These are phyloP conservation scores for Serpula lacrymans DNA, from an alignment of 768 basidiomycete species.

Conservation along the genomic window DNA sequence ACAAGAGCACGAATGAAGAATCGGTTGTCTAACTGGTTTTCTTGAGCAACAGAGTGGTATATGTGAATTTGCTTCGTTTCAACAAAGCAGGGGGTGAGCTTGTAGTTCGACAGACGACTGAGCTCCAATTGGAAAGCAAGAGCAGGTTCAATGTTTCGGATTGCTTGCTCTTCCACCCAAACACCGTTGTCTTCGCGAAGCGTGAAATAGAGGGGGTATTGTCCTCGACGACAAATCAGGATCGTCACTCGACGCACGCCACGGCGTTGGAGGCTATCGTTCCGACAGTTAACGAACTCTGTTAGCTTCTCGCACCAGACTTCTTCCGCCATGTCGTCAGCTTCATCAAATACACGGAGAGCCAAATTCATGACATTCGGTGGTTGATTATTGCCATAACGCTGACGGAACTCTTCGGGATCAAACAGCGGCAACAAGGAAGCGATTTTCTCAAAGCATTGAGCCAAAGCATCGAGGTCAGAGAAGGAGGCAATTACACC, in stretches of 20 bases:
- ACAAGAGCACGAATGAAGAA: constrained; percentile 98
- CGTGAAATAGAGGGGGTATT: constrained; percentile 95
- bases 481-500: constrained; percentile 93
- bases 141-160: constrained; percentile 98
- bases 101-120: constrained; percentile 94
- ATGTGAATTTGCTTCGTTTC: constrained; percentile 98
- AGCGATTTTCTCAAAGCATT: constrained; percentile 74
- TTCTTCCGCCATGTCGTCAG: constrained; percentile 73
- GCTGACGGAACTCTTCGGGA: constrained; percentile 63
- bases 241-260: constrained; percentile 92
- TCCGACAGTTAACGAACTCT: constrained; percentile 67
- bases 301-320: constrained; percentile 73
- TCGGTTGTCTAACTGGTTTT: constrained; percentile 96
- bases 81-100: constrained; percentile 92
- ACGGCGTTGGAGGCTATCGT: constrained; percentile 57
- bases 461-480: constrained; percentile 59
- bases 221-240: constrained; percentile 84
- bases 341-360: constrained; percentile 80
- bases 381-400: constrained; percentile 72
- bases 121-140: constrained; percentile 97
- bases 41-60: constrained; percentile 91
- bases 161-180: constrained; percentile 94
- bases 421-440: constrained; percentile 74
- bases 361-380: constrained; percentile 96
- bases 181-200: constrained; percentile 66